phyloP scores from a whole-genome alignment of 768 basidiomycete genomes.

The Amylocystis lapponica region DNA sequence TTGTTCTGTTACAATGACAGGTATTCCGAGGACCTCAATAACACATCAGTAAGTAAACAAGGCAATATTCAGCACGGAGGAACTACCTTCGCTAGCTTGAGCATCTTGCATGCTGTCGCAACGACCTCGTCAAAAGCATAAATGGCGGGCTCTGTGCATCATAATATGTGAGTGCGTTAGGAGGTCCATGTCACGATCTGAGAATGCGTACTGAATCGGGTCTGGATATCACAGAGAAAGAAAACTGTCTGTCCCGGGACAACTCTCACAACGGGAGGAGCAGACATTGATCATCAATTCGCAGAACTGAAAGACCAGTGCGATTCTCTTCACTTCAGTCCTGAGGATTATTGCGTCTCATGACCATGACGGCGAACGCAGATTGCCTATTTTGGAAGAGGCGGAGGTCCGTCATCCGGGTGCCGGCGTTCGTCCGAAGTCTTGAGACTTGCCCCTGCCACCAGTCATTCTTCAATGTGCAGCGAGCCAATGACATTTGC shows the following conservation, averaged over 20 bases:
- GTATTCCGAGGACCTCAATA: slow-evolving; percentile 52
- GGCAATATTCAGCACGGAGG: not conserved
- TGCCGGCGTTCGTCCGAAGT: no score
- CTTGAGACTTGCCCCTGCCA: no score
- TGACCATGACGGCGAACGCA: no score
- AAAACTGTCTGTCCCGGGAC: slow-evolving; percentile 45
- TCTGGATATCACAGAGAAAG: slow-evolving; percentile 83
- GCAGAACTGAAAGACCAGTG: no score
- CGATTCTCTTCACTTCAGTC: no score
- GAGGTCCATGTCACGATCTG: not conserved
- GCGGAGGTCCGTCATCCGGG: no score
- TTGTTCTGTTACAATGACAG: slow-evolving; percentile 81
- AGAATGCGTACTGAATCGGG: slow-evolving; percentile 53
- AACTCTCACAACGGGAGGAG: slow-evolving; percentile 23
- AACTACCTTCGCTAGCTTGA: slow-evolving; percentile 65
- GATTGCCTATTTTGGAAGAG: no score
- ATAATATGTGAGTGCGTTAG: not conserved
- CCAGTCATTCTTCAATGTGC: no score
- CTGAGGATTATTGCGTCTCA: no score
- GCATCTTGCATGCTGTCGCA: slow-evolving; percentile 65
- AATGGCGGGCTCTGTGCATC: slow-evolving; percentile 41
- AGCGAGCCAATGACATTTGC: no score
- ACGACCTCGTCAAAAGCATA: slow-evolving; percentile 69
- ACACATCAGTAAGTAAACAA: not conserved
- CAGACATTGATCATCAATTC: no score